Percentiles rank a stretch among this genome's conserved stretches.
These are phyloP conservation scores for Ajuga chamaepitys DNA, from an alignment of 257 asterid genomes.

Conservation along the genomic window DNA sequence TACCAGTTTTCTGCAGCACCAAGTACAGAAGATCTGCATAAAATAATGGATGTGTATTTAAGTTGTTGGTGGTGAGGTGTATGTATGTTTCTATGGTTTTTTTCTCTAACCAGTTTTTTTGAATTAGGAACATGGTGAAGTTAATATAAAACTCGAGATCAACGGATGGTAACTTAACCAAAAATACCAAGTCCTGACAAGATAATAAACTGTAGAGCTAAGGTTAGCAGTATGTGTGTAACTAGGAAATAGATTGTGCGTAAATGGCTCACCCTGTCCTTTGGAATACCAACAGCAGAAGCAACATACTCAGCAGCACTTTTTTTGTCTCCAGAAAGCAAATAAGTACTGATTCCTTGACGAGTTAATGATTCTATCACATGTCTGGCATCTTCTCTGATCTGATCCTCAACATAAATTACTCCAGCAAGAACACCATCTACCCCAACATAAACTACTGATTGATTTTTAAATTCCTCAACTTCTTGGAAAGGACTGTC, in stretches of 20 bases:
- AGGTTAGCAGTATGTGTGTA: neutral
- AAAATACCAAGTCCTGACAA: constrained; percentile 4
- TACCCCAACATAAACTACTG: constrained; percentile 89
- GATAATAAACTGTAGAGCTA: neutral
- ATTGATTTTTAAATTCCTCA: constrained; percentile 79
- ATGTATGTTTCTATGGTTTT: neutral
- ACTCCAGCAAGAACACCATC: constrained; percentile 81
- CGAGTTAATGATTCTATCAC: constrained; percentile 71
- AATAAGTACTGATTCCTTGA: constrained; percentile 74
- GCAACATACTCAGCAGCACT: constrained; percentile 94
- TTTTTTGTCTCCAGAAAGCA: constrained; percentile 95
- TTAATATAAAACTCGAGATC: neutral
- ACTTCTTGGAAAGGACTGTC: constrained; percentile 54
- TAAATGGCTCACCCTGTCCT: constrained; percentile 58
- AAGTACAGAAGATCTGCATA: neutral
- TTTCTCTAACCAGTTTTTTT: neutral
- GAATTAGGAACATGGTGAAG: constrained; percentile 7
- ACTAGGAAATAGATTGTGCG: neutral
- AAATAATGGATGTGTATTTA: neutral
- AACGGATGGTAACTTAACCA: neutral
- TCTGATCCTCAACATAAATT: constrained; percentile 91
- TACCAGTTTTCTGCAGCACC: neutral
- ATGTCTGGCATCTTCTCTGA: constrained; percentile 88
- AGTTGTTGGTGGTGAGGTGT: neutral
- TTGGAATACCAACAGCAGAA: constrained; percentile 93